Base-by-base conservation (phyloP, 768 basidiomycete genomes). In the Omphalotus guepiniiformis region DNA sequence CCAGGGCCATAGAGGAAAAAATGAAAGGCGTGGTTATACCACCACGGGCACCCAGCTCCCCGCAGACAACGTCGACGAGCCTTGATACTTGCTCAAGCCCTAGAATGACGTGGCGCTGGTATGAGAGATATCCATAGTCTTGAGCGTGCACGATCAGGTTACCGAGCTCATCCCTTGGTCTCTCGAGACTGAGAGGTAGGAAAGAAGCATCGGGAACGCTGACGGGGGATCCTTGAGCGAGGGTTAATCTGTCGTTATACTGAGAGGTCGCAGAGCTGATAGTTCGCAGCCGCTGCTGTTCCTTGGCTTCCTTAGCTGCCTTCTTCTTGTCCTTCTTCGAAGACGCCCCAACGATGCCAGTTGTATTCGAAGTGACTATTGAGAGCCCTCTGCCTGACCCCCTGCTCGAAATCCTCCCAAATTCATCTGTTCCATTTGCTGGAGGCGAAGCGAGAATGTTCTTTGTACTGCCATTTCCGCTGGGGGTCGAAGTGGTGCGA, bases 1-100 rank as follows among this genome's bases (percentile, higher is more conserved):
- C 93, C 51, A 97, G 80, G 13, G 93, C 93, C 55, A 86, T 80
- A 23, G 80, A 82, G 29, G 89, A 90, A 71, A 97, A 95, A 52
- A 97, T 83, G 67, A 96, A 85, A 18, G 94, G 93, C 3, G 90
- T 92, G 18, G 85, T 84, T 51, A 96, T 75, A 62, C 83, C 88
- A 57, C 83, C 88, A 56, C 88, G 75, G 46, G 78, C 73, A 53
- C 75, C 75, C 47, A 93, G 79, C 66, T 89, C 87, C 44, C 79
- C 73, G 39, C 80, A 75, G 47, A 90, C 68, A 49, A 81, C 79
- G 35, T 78, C 74, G n/a, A 90, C 83, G 39, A 93, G 79, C 35
- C 79, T 75, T 5, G 78, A 75, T 32, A 87, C 78, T 58, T 89
- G 78, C 43, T 85, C 80, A 13, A 88, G 74, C n/a, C 85, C 84